Percentiles rank a stretch among this genome's conserved stretches.
Conservation (phyloP, 2,329 filamentous ascomycete species). For the Beauveria pseudobassiana region DNA sequence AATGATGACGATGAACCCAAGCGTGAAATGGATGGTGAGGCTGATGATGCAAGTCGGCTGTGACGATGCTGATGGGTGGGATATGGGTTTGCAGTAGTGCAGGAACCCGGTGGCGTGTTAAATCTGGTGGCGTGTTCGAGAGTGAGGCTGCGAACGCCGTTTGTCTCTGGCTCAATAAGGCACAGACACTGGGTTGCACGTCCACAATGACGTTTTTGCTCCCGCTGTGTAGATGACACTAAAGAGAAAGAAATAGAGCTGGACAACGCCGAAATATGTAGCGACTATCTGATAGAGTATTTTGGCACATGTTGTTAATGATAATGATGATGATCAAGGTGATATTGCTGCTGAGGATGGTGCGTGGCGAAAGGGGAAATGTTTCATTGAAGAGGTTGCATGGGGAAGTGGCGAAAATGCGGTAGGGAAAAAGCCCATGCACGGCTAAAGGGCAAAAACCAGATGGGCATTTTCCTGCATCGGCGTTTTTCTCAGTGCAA, state of each 20-base stretch:
- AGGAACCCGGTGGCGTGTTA: not conserved
- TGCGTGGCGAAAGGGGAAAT: not conserved
- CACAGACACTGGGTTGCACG: not conserved
- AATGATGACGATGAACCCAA: not conserved
- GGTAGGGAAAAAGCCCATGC: not conserved
- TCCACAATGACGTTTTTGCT: not conserved
- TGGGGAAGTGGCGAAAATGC: conserved; percentile 1
- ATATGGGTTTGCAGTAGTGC: not conserved
- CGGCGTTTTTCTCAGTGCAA: not conserved
- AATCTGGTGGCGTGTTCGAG: not conserved
- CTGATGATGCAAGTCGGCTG: not conserved
- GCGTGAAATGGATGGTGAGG: not conserved
- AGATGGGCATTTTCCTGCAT: not conserved
- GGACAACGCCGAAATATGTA: not conserved
- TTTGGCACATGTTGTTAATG: not conserved
- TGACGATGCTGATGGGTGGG: not conserved
- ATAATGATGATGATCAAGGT: not conserved
- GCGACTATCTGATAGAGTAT: no score
- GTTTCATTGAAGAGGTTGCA: not conserved
- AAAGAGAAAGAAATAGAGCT: not conserved
- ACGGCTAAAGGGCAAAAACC: not conserved
- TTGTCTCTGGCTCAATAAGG: not conserved
- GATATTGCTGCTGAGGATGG: no score
- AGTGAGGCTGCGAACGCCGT: not conserved
- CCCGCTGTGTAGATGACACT: not conserved